Conservation (phyloP, 2,329 filamentous ascomycete genomes). For the Sporothrix globosa region DNA sequence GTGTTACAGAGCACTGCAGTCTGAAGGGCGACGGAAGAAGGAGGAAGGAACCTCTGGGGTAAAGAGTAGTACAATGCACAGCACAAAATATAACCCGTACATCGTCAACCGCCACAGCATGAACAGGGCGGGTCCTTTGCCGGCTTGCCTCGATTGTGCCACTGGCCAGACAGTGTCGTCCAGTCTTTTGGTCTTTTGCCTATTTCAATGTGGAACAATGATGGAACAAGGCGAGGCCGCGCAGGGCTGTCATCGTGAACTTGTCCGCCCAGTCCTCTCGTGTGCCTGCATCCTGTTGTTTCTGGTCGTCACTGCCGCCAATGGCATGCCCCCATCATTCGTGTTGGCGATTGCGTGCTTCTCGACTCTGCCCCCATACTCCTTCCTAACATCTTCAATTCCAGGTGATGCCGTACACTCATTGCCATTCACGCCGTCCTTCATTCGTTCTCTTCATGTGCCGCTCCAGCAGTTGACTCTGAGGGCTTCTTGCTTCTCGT, state of each 20-base stretch:
- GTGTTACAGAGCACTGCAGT: slow-evolving; percentile 26
- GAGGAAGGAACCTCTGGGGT: not conserved
- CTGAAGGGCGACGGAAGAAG: not conserved
- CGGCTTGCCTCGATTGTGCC: not conserved
- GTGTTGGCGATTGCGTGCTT: slow-evolving; percentile 3
- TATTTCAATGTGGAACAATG: slow-evolving; percentile 35
- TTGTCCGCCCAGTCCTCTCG: not conserved
- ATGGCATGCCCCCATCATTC: not conserved
- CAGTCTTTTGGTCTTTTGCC: slow-evolving; percentile 27
- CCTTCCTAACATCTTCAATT: no score
- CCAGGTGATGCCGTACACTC: no score
- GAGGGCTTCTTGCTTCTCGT: not conserved
- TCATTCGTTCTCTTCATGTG: not conserved
- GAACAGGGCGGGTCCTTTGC: not conserved
- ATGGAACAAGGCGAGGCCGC: slow-evolving; percentile 32
- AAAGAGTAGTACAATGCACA: not conserved
- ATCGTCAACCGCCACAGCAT: no score
- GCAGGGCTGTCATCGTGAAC: not conserved
- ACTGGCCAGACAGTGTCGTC: not conserved
- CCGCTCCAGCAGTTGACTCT: not conserved
- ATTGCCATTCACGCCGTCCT: no score
- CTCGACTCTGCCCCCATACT: not conserved
- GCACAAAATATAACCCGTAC: not conserved
- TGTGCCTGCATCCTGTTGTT: not conserved
- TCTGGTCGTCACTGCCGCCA: not conserved